These are phyloP conservation scores for Ceratocystis lukuohia DNA, from an alignment of 2,329 filamentous ascomycete species.

Conservation along the genomic window DNA sequence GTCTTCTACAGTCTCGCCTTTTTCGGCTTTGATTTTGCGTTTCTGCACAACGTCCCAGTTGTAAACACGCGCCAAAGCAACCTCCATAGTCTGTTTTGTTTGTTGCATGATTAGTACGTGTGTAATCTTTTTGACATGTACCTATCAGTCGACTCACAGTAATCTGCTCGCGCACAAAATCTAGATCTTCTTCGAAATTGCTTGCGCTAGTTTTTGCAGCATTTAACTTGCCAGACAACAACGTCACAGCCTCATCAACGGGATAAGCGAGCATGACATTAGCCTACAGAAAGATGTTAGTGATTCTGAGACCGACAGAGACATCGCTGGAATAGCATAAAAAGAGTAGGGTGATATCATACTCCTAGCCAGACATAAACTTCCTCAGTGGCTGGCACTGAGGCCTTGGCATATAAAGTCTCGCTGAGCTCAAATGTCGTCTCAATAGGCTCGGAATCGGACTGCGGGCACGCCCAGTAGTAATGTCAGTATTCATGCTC, in stretches of 20 bases:
- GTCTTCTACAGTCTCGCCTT: constrained; percentile 33
- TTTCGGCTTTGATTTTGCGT: constrained; percentile 70
- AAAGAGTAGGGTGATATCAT: constrained; percentile 26
- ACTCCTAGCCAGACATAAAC: constrained; percentile 96
- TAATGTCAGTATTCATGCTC: background rate
- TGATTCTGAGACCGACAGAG: background rate
- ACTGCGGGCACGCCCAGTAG: constrained; percentile 24
- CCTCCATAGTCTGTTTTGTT: constrained; percentile 66
- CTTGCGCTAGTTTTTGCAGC: constrained; percentile 65
- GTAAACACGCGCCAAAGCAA: constrained; percentile 92
- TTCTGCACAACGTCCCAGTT: constrained; percentile 98
- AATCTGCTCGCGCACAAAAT: constrained; percentile 91
- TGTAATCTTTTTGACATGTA: background rate
- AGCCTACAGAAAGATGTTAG: constrained; percentile 39
- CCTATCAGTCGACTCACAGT: constrained; percentile 47
- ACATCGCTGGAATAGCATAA: background rate
- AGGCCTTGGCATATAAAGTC: constrained; percentile 81
- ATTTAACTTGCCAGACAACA: constrained; percentile 63
- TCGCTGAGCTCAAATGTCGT: constrained; percentile 95
- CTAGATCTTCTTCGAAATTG: constrained; percentile 93
- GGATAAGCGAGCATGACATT: constrained; percentile 98
- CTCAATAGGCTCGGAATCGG: constrained; percentile 57
- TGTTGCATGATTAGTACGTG: background rate
- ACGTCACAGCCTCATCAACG: constrained; percentile 67
- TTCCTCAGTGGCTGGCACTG: constrained; percentile 69